Base-by-base conservation (phyloP, 805 yeast genomes). In the Candida nanaspora region DNA sequence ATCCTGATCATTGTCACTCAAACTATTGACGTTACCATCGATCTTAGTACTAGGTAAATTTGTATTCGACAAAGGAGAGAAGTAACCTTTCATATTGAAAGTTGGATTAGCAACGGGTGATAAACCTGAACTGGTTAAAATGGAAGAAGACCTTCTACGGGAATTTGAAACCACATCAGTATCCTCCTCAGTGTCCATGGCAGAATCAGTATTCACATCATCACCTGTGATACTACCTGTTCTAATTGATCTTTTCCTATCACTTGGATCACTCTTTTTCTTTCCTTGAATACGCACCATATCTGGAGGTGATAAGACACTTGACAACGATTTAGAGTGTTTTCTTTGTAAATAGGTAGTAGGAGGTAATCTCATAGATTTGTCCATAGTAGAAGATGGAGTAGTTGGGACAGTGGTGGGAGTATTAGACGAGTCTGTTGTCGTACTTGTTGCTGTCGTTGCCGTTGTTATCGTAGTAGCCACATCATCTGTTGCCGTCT, bases 311-410 rank as follows among this genome's bases (percentile, higher is more conserved):
- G 66, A 62, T 41, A 66, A 71, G n/a, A 69, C 66, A 23, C 71
- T 72, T 7, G 76, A 68, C 33, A 71, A 48, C 0, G 76, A 68
- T 39, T 68, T 59, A 35, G 64, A 62, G 56, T 61, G 72, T 45
- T 59, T 55, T 44, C 60, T 53, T 7, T 25, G 29, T 7, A 16
- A 26, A 22, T 37, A 42, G 3, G 31, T 19, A 6, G 31, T 15
- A 18, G 31, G 20, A n/a, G n/a, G n/a, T n/a, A n/a, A n/a, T n/a
- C n/a, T n/a, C n/a, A n/a, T n/a, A n/a, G n/a, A n/a, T n/a, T n/a
- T n/a, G 4, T 18, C 9, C 7, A n/a, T 23, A 6, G 29, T 2
- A 5, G 8, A 14, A 22, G 31, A 11, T 29, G 41, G 31, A 18
- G 41, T 35, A 16, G 46, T 37, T 23, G 37, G 35, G 34, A 35